Evolutionary conservation across 305 asterid genomes (phyloP).

Genomic region (Vinca major): DNA sequence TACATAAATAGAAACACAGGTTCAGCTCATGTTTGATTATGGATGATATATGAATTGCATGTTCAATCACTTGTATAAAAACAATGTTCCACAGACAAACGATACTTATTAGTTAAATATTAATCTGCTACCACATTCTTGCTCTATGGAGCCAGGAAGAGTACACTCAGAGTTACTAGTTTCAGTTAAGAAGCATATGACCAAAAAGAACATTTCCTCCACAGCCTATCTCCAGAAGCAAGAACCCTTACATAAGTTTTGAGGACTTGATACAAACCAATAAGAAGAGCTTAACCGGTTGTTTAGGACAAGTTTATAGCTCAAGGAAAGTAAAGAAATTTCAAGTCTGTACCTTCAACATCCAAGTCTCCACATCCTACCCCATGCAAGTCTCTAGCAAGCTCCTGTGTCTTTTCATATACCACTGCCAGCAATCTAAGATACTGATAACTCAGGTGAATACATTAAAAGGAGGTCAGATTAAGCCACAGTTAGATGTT

Average conservation of each 20-base stretch:
- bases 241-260: background rate
- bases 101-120: background rate
- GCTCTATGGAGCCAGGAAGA: background rate
- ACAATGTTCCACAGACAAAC: background rate
- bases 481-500: constrained; percentile 1
- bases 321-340: constrained; percentile 8
- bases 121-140: background rate
- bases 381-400: constrained; percentile 69
- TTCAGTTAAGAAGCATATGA: background rate
- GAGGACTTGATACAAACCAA: background rate
- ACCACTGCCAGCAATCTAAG: constrained; percentile 94
- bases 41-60: background rate
- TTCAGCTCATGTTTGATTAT: background rate
- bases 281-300: background rate
- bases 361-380: constrained; percentile 99
- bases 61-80: constrained; percentile 1
- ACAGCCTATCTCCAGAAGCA: background rate
- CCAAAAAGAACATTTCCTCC: background rate
- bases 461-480: constrained; percentile 23
- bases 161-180: background rate
- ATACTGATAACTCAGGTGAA: constrained; percentile 47
- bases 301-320: background rate
- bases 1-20: background rate
- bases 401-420: constrained; percentile 92
- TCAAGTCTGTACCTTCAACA: constrained; percentile 63